Evolutionary conservation across 2,329 filamentous ascomycete species (phyloP), one percentile per base, ranked within the genome.

Genomic region (Curvularia sp.): DNA sequence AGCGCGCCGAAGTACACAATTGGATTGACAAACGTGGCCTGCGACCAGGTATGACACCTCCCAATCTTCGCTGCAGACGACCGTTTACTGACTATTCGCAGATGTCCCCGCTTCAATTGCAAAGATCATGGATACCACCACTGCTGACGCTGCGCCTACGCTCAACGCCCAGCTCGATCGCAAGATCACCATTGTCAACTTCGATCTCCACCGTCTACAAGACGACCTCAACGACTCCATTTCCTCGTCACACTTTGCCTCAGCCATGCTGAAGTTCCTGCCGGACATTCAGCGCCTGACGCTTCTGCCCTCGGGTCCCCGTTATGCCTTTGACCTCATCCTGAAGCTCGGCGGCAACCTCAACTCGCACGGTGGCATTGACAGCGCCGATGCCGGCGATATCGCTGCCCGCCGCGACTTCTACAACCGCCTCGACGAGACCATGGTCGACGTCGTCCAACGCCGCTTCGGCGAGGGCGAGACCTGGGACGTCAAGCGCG

Each of bases 181-280:
- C 78, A 84, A 84, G 66, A 85, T 85, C 75, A 84, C 82, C 38
- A 84, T 85, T 55, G 82, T 85, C 55, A 84, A 85, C 75, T 84
- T 84, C 69, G 82, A 84, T 68, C 81, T 85, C 3, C 82, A 85
- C 76, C 81, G 82, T 51, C 77, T 85, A 47, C 82, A 84, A 70
- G 82, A 85, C 71, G 82, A 83, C 65, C 78, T 84, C 64, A 84
- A 84, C 73, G 81, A 84, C 68, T 81, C 80, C 52, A 82, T 84
- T 51, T 82, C 81, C 20, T 80, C 80, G 5, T 77, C 82, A 4
- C 82, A 83, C 64, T 84, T 85, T 71, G 80, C 80, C 53, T 80
- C 80, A 13, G 82, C 82, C 65, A 84, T 84, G 81, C 77, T 83
- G 61, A 84, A 84, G 63, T 83, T 84, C 76, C 77, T 84, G 33